Base-by-base conservation (phyloP, 2,329 filamentous ascomycete genomes). In the Lasiodiplodia hormozganensis region DNA sequence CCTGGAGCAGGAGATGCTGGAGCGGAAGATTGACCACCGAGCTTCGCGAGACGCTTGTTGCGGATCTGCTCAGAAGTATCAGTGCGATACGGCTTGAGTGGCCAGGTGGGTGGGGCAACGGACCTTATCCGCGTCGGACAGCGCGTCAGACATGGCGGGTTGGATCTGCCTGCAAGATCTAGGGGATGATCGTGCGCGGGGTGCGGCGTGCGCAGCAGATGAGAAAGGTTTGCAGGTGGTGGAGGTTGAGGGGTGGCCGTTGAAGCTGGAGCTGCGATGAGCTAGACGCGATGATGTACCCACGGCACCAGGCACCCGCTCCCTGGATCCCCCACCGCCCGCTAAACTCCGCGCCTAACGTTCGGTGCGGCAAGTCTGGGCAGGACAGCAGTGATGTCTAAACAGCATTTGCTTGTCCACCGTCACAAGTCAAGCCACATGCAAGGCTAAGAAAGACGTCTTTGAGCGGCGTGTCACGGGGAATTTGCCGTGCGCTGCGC, bases 21-120 rank as follows among this genome's bases (percentile, higher is more conserved):
- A 73, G 58, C 57, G 43, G 67, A 49, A 25, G 67, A 68, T 65
- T 72, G 71, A 25, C 81, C 84, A 51, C 84, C 86, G 54, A 90
- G 83, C 78, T 90, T 90, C 68, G 88, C 88, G 62, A 90, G 84
- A 66, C 89, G 87, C 81, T 90, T 90, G 75, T 85, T 88, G 74
- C 89, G 88, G 77, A 90, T 90, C 88, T 90, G 74, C 62, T 36
- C 70, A 57, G 72, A 71, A 72, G n/a, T 38, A 52, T 78, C 74
- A 79, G 76, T 72, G 69, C 25, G 53, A 54, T 38, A 47, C 23
- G 58, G 56, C 11, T 72, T 72, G 70, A 34, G 28, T 64, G 71
- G 75, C 25, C 54, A 36, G 54, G 38, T 47, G 43, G 43, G 57
- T 36, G 21, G 47, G 58, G 56, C 47, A 65, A 62, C 58, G 25